Evolutionary conservation across 441 rosid genomes (phyloP), one percentile per base, ranked within the genome.

Genomic region (Mallotus japonicus): DNA sequence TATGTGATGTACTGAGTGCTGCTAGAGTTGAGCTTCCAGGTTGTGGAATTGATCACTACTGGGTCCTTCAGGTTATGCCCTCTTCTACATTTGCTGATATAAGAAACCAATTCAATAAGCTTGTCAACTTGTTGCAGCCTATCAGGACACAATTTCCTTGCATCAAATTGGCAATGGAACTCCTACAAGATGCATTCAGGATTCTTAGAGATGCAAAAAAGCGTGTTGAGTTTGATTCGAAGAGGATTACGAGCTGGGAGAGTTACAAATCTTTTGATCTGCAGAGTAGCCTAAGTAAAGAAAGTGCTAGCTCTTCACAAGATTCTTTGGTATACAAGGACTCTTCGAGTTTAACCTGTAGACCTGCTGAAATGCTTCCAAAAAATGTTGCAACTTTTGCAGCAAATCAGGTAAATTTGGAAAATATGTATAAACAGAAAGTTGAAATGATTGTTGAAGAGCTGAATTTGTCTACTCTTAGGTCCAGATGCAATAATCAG

Each of bases 41-140:
- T 63, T 67, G 62, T 50, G 76, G 79, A 55, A 58, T 64, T 57
- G 79, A 79, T 68, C 65, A 68, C 37, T 79, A 79, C 60, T 68
- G 79, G 79, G 69, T 79, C n/a, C 79, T 75, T 67, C 79, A 75
- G 76, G 73, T 75, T 53, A 37, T 53, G 17, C 79, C 79, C 57
- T 67, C 79, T 10, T 40, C 76, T 62, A 56, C 71, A 12, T 32
- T 15, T 12, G 12, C 55, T 40, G 50, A 24, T 50, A 68, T 79
- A 50, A 28, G 40, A 32, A 17, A 44, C 22, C 79, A 60, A 24
- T 76, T 68, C 58, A 68, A 67, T 63, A 79, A 75, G 65, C 69
- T 79, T 50, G 61, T 62, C 53, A 44, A 54, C n/a, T 51, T 68
- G 68, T 70, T 79, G 76, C 79, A 72, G 55, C 71, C 76, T n/a